Base-by-base conservation (phyloP, 306 rosid genomes). In the Cicer chorassanicum region DNA sequence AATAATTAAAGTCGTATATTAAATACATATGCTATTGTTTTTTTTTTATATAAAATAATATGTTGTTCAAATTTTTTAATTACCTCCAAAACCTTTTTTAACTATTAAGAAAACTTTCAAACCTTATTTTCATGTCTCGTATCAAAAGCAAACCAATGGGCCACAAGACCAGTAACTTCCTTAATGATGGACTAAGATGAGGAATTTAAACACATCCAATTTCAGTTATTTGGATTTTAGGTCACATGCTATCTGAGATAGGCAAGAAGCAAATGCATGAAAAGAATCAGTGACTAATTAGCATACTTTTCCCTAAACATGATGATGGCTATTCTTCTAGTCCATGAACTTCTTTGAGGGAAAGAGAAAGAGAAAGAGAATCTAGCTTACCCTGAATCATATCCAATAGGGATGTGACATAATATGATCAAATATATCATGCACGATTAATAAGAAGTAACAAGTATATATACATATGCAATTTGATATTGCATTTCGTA, bases 231-330 rank as follows among this genome's bases (percentile, higher is more conserved):
- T 72, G 67, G 43, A 61, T 24, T 74, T 68, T 38, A 63, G 53
- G 63, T 68, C 73, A 68, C 63, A 59, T 46, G 46, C 18, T 64
- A 67, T 73, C 44, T 60, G 45, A 72, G 74, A 67, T 67, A 44
- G 24, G 29, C 13, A 80, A 75, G 41, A 79, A n/a, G 56, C 46
- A 15, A 75, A 66, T 74, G 41, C 62, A 83, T 51, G 81, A 75
- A 48, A 59, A 15, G 14, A 49, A 59, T 18, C 4, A 5, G 55
- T 48, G 61, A 36, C 70, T 24, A 72, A 72, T 19, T 53, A 34
- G 12, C 64, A 81, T 49, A 74, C 51, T 74, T 70, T 74, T 63
- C 59, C 64, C 74, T 54, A 54, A 69, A 74, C 81, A 73, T 54
- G 69, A 48, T 50, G 50, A 6, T 77, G 14, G 56, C 53, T 49